Evolutionary conservation across 805 yeast species (phyloP), one percentile per base, ranked within the genome.

Genomic region (Naumovozyma castellii): DNA sequence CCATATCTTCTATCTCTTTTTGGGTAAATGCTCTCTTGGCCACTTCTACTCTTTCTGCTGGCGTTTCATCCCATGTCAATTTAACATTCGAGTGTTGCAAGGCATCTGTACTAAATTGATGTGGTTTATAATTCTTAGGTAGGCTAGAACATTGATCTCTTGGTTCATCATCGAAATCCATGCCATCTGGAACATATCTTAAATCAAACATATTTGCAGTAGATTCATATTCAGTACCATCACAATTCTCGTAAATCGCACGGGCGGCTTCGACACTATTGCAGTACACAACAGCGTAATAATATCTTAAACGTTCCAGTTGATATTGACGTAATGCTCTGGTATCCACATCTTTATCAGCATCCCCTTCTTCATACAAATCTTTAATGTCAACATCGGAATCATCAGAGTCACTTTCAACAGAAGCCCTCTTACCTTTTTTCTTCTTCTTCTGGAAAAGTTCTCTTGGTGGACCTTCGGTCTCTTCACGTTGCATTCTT

Each of bases 11-110:
- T 36, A 86, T 69, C 58, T 92, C 97, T 57, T 83, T 79, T 57
- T 84, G 92, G 36, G 86, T 77, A 59, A 92, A 90, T 5, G 87
- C 85, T 49, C 81, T 79, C 13, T 82, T 72, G 1, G 96, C 74
- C 39, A 88, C 60, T 43, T 81, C 76, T 14, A 76, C 61, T 54
- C 98, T 75, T 54, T 87, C 97, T 42, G 78, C 80, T 5, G 98
- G 97, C 0, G 97, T 94, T 65, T 90, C 97, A 62, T 92, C 98
- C 98, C 98, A 92, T 0, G 97, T 88, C 49, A 92, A 70, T 60
- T 85, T 88, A 37, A 92, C 98, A 54, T 88, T 92, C 13, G 97
- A 88, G 57, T 87, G 95, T 59, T 92, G 96, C 43, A 92, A 69
- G 0, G 98, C 98, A 64, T 85, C 97, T 3, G 98, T 92, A 22